These are phyloP conservation scores for Suhomyces sp. DNA, from an alignment of 805 yeast genomes.

Conservation along the genomic window DNA sequence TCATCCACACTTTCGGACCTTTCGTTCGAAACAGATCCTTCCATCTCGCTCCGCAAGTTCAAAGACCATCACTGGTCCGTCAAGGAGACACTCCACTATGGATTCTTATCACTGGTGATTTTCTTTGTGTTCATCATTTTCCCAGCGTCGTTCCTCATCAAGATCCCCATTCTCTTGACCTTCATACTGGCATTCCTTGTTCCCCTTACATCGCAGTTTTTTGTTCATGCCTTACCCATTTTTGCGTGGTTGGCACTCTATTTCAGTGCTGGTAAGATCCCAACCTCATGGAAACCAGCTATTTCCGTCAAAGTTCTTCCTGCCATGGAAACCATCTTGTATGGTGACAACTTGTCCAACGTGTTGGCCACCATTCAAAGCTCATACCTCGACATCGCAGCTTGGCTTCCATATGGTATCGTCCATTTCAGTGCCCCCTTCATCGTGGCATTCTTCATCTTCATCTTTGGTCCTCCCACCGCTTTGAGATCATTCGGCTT, in stretches of 20 bases:
- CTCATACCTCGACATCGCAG: slow-evolving; percentile 70
- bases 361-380: slow-evolving; percentile 73
- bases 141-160: slow-evolving; percentile 50
- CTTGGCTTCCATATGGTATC: slow-evolving; percentile 95
- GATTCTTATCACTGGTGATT: slow-evolving; percentile 51
- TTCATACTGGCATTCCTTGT: slow-evolving; percentile 50
- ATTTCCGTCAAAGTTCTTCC: slow-evolving; percentile 87
- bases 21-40: slow-evolving; percentile 48
- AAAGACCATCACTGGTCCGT: slow-evolving; percentile 41
- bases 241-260: slow-evolving; percentile 83
- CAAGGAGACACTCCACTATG: slow-evolving; percentile 54
- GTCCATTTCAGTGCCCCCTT: slow-evolving; percentile 91
- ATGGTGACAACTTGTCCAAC: slow-evolving; percentile 86
- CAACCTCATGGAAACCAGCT: slow-evolving; percentile 77
- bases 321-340: slow-evolving; percentile 85
- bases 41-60: slow-evolving; percentile 40
- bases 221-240: slow-evolving; percentile 78
- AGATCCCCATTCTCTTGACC: slow-evolving; percentile 40
- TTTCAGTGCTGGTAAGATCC: slow-evolving; percentile 73
- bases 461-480: slow-evolving; percentile 90
- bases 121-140: slow-evolving; percentile 57
- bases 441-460: slow-evolving; percentile 73
- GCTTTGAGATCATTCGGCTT: slow-evolving; percentile 80
- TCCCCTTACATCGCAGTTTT: slow-evolving; percentile 83
- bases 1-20: slow-evolving; percentile 51